Evolutionary conservation across 176 grass and related monocot genomes (phyloP).

Genomic region (Oryza glaberrima): DNA sequence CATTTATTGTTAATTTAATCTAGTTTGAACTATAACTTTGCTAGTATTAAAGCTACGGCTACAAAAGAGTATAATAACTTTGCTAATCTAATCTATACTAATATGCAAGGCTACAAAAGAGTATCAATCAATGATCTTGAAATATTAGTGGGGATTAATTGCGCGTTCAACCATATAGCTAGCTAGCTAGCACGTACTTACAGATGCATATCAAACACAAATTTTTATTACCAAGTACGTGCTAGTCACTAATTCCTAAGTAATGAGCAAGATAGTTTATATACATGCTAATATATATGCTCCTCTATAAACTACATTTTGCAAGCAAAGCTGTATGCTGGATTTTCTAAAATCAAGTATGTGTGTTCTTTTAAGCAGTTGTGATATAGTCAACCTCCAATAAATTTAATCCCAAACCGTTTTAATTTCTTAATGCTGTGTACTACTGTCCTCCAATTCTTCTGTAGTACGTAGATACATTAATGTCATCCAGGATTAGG

Average conservation of each 20-base stretch:
- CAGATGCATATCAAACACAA: conserved; percentile 1
- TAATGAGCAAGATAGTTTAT: neutral
- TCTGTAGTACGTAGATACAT: neutral
- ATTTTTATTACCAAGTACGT: conserved; percentile 27
- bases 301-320: conserved; percentile 12
- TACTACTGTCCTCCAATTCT: neutral
- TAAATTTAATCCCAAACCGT: conserved; percentile 1
- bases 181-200: neutral
- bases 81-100: too few species aligned
- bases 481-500: neutral
- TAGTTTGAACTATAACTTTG: neutral
- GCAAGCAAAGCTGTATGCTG: conserved; percentile 18
- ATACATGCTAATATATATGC: conserved; percentile 14
- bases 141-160: conserved; percentile 25
- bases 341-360: conserved; percentile 5
- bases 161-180: conserved; percentile 16
- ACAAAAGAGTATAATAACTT: neutral
- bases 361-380: conserved; percentile 1
- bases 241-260: conserved; percentile 36
- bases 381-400: conserved; percentile 5
- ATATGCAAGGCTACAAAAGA: neutral
- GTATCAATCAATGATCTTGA: neutral
- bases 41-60: neutral
- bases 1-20: neutral
- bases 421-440: neutral